Percentiles rank a stretch among this genome's conserved stretches.
These are phyloP conservation scores for Mycena vulgaris DNA, from an alignment of 768 basidiomycete species.

Conservation along the genomic window DNA sequence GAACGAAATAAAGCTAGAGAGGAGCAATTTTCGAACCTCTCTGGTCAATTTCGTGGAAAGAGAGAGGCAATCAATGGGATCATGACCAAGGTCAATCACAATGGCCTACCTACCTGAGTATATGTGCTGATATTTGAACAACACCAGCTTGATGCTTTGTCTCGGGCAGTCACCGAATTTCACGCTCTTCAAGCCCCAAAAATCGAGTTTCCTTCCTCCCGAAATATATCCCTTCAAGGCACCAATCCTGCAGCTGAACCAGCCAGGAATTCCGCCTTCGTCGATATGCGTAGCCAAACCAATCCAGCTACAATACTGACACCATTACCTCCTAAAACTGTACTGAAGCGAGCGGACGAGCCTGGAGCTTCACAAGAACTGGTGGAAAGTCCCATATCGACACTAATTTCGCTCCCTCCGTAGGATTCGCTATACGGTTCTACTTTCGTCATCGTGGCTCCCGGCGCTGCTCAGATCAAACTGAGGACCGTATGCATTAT, in stretches of 20 bases:
- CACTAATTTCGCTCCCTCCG: slow-evolving; percentile 7
- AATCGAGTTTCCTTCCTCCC: slow-evolving; percentile 56
- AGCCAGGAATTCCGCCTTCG: neutral
- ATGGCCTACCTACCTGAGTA: slow-evolving; percentile 14
- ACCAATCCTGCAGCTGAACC: slow-evolving; percentile 19
- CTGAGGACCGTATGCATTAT: too few species aligned
- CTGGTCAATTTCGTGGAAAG: slow-evolving; percentile 78
- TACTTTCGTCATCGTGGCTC: too few species aligned
- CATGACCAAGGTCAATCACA: slow-evolving; percentile 74
- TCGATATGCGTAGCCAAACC: neutral
- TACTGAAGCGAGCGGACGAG: neutral
- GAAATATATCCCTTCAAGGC: slow-evolving; percentile 44
- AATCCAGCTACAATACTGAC: neutral
- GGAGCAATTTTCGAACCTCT: slow-evolving; percentile 77
- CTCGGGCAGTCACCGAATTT: slow-evolving; percentile 64
- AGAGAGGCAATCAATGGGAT: slow-evolving; percentile 79
- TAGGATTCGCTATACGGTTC: neutral
- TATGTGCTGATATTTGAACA: slow-evolving; percentile 25
- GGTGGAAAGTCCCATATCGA: slow-evolving; percentile 24
- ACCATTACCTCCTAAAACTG: neutral
- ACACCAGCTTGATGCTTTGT: slow-evolving; percentile 71
- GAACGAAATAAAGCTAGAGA: slow-evolving; percentile 71
- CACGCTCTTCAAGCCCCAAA: slow-evolving; percentile 64
- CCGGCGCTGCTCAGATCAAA: too few species aligned
- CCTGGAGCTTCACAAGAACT: neutral